A percentile compares a stretch with the other conserved stretches of the same genome.
phyloP scores from a whole-genome alignment of 208 protist species.

The Crithidia sp. region DNA sequence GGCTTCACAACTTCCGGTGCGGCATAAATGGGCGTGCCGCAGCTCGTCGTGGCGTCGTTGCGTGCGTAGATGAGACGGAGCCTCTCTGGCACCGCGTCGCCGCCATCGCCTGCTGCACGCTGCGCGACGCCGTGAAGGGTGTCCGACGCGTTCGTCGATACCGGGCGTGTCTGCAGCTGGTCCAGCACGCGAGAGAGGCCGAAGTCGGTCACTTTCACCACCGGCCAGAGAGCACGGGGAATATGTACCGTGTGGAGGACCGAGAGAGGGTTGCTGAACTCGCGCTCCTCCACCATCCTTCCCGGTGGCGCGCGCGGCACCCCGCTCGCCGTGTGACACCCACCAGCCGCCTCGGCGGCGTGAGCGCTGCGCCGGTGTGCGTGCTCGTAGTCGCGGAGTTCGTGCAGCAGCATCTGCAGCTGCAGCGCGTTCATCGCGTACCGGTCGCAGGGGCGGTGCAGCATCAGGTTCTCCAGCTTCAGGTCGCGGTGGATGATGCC shows the following conservation, averaged over 20 bases:
- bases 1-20: constrained; percentile 62
- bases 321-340: neutral
- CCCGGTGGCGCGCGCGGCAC: neutral
- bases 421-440: constrained; percentile 44
- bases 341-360: neutral
- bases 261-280: constrained; percentile 56
- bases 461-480: constrained; percentile 99
- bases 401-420: constrained; percentile 44
- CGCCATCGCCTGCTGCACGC: neutral
- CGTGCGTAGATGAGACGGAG: constrained; percentile 37
- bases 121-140: constrained; percentile 2
- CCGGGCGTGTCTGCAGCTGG: constrained; percentile 25
- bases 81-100: constrained; percentile 18
- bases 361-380: neutral
- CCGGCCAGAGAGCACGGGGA: constrained; percentile 49
- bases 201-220: constrained; percentile 81
- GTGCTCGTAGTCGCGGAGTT: constrained; percentile 23
- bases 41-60: constrained; percentile 62
- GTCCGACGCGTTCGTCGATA: neutral
- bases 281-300: constrained; percentile 2
- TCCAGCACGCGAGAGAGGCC: constrained; percentile 60
- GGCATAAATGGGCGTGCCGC: constrained; percentile 75
- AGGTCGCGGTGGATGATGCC: constrained; percentile 99
- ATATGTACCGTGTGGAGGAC: constrained; percentile 55
- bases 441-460: constrained; percentile 68